Percentiles rank a stretch among this genome's conserved stretches.
These are phyloP conservation scores for Gilbertella persicaria DNA, from an alignment of 371 early-diverging fungal species.

Conservation along the genomic window DNA sequence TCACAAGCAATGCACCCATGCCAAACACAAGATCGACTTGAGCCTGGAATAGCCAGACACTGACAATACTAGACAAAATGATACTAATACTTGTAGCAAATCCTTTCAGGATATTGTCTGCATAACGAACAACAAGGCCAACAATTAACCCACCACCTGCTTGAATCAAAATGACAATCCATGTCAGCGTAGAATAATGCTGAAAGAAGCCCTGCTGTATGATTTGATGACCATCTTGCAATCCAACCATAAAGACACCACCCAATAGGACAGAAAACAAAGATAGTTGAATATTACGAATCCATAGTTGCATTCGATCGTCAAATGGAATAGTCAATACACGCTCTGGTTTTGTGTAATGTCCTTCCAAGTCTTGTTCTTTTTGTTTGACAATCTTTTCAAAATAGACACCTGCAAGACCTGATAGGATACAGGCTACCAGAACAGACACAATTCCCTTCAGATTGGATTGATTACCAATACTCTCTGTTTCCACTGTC, in stretches of 20 bases:
- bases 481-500: not conserved
- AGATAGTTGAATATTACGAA: constrained; percentile 84
- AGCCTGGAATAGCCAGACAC: constrained; percentile 71
- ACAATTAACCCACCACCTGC: constrained; percentile 90
- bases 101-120: constrained; percentile 94
- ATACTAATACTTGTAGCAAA: constrained; percentile 92
- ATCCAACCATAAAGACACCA: constrained; percentile 55
- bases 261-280: constrained; percentile 68
- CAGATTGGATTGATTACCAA: constrained; percentile 46
- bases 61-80: constrained; percentile 74
- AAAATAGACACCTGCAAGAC: constrained; percentile 95
- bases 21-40: constrained; percentile 62
- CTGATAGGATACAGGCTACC: constrained; percentile 88
- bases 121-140: constrained; percentile 90
- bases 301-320: constrained; percentile 60
- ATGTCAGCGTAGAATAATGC: constrained; percentile 77
- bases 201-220: constrained; percentile 78
- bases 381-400: constrained; percentile 87
- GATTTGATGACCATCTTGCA: constrained; percentile 64
- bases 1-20: constrained; percentile 71
- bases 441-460: constrained; percentile 65
- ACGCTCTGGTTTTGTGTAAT: not conserved
- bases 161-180: constrained; percentile 77
- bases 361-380: not conserved
- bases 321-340: not conserved